Evolutionary conservation across 257 asterid genomes (phyloP), one percentile per base, ranked within the genome.

Genomic region (Nyctanthes arbortristis): DNA sequence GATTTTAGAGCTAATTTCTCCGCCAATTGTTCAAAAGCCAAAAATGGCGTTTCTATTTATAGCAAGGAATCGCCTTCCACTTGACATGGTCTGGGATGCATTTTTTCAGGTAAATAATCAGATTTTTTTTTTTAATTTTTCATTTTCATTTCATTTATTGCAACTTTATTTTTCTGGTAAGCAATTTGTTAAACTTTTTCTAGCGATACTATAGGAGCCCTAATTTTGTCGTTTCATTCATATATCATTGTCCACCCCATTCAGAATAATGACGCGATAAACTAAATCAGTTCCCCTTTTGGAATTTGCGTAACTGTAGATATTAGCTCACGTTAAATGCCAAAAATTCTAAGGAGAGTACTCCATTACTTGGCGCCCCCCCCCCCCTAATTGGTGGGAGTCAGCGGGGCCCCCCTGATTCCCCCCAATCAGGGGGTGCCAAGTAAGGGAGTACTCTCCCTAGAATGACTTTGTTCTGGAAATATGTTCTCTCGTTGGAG

Each of bases 61-160:
- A 67, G 96, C 98, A 72, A 85, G 98, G 66, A 92, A 92, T 76
- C 95, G 98, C 71, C 86, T 89, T 69, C 90, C 96, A 18, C 79
- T 89, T 65, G 98, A 89, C 70, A 66, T 81, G 69, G 86, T 89
- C 54, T 92, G 98, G 98, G 96, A 89, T 74, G 93, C 74, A 3
- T 92, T 86, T 75, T 89, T 89, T 74, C 88, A 79, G 98, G 98
- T 92, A 79, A 61, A 65, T 65, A 4, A 13, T 20, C 39, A 70
- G 67, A 54, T 45, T 36, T 49, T 18, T 16, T 55, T 59, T 55
- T 69, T 47, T 22, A 27, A 6, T 31, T 31, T 66, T 60, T 45
- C 63, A 67, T 77, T 76, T 55, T 36, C 32, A 1, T 32, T 54
- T 24, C 54, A 22, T 24, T 35, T 45, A 2, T 72, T 58, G 45